Base-by-base conservation (phyloP, 257 asterid genomes). In the Osmanthus fragrans region DNA sequence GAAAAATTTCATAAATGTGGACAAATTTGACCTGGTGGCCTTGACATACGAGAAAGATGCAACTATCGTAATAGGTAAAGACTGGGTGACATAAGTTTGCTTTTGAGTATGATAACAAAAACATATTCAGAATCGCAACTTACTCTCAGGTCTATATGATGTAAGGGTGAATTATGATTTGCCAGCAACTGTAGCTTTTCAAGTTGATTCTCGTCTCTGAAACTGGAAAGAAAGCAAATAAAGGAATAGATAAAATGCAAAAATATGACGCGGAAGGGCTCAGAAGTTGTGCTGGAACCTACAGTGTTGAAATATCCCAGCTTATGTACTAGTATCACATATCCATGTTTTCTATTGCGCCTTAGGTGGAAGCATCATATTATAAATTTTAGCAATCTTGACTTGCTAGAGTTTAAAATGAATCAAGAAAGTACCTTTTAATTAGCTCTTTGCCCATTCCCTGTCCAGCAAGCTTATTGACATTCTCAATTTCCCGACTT, bases 101-200 rank as follows among this genome's bases (percentile, higher is more conserved):
- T 25, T 23, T 29, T 23, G 68, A 29, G 70, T 77, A 18, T 47
- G 76, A 30, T 40, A 15, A 42, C 54, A 42, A 70, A 27, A 76
- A 29, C 74, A 80, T 4, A 9, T 19, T 29, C 42, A 37, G 12
- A 70, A 67, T 66, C 23, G 80, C 67, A 74, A 83, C 97, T 88
- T 87, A 95, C 99, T 86, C 87, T 91, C 80, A 93, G 85, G 81
- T 91, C 96, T 75, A 89, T 79, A 82, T 54, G 77, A 77, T 87
- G 66, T 27, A 95, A 90, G 16, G 94, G 97, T 54, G 97, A 95
- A 81, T 82, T 87, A 82, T 89, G 97, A 86, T 88, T 89, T 58
- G 90, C 94, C 67, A 95, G 84, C 74, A 88, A 80, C 79, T 94
- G 98, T 25, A 89, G 83, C 64, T 89, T 92, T 70, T 88, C 96